These are phyloP conservation scores for Aphanomyces euteiches DNA, from an alignment of 352 stramenopile species.

Conservation along the genomic window DNA sequence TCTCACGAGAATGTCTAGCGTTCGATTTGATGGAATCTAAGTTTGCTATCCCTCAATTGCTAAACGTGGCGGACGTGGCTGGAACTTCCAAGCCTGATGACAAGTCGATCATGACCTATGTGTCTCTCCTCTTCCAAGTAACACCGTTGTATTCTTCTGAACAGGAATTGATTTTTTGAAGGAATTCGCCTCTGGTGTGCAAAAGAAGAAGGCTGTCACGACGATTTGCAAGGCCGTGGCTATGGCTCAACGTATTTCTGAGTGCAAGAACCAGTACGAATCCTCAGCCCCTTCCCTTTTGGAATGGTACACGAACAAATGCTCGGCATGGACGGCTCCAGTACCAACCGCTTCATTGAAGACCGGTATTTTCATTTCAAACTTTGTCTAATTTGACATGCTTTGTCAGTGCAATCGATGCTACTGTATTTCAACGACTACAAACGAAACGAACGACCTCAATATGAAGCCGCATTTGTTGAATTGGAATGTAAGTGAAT, in stretches of 20 bases:
- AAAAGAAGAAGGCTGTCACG: conserved; percentile 87
- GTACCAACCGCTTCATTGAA: conserved; percentile 35
- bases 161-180: conserved; percentile 29
- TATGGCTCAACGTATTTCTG: conserved; percentile 86
- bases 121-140: conserved; percentile 72
- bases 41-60: conserved; percentile 80
- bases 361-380: conserved; percentile 31
- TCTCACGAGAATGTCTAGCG: conserved; percentile 38
- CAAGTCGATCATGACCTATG: conserved; percentile 90
- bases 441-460: conserved; percentile 84
- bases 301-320: conserved; percentile 64
- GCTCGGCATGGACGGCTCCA: conserved; percentile 27
- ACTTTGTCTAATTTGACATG: neutral
- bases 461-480: conserved; percentile 76
- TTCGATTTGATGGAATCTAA: conserved; percentile 80
- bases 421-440: conserved; percentile 69
- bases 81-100: conserved; percentile 80
- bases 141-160: neutral
- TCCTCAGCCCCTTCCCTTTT: conserved; percentile 61
- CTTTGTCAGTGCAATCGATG: conserved; percentile 46
- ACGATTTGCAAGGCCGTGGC: conserved; percentile 88
- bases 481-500: conserved; percentile 45
- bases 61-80: conserved; percentile 81
- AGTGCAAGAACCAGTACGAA: conserved; percentile 71
- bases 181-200: conserved; percentile 84